phyloP scores from a whole-genome alignment of 1,284 basidiomycete species.

The Ganoderma meredithae region DNA sequence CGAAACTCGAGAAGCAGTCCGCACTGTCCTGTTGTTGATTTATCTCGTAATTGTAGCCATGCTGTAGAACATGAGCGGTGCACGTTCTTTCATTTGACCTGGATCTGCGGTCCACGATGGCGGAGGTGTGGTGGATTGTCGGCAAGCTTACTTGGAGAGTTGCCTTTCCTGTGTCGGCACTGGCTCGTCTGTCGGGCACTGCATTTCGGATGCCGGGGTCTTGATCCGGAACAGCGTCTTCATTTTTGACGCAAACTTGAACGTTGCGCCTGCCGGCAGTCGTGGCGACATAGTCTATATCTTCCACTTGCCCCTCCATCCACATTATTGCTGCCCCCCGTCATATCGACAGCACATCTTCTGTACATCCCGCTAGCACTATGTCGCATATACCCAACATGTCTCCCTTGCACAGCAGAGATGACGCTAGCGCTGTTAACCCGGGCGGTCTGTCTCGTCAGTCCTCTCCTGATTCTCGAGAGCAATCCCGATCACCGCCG shows the following conservation, averaged over 20 bases:
- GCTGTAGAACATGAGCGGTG: slow-evolving; percentile 20
- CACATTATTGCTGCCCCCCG: not conserved
- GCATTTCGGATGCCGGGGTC: slow-evolving; percentile 7
- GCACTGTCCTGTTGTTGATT: slow-evolving; percentile 10
- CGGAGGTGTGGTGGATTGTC: slow-evolving; percentile 10
- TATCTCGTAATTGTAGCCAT: slow-evolving; percentile 12
- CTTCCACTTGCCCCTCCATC: not conserved
- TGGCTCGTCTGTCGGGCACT: slow-evolving; percentile 9
- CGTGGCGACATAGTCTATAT: slow-evolving; percentile 7
- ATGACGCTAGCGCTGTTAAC: slow-evolving; percentile 6
- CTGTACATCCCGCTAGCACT: not conserved
- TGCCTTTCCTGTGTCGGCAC: slow-evolving; percentile 21
- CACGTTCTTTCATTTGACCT: slow-evolving; percentile 28
- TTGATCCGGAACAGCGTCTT: slow-evolving; percentile 9
- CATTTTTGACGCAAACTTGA: slow-evolving; percentile 12
- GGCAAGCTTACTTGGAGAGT: slow-evolving; percentile 21
- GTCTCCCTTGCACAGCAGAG: slow-evolving; percentile 7
- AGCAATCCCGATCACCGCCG: slow-evolving; percentile 29
- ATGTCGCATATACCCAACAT: slow-evolving; percentile 14
- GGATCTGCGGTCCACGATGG: not conserved
- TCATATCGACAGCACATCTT: not conserved
- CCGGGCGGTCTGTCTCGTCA: slow-evolving; percentile 13
- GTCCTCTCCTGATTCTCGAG: slow-evolving; percentile 25
- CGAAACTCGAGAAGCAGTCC: slow-evolving; percentile 2
- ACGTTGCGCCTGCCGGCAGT: not conserved